Conservation (phyloP, 1,284 basidiomycete species). For the Apiotrichum gamsii region DNA sequence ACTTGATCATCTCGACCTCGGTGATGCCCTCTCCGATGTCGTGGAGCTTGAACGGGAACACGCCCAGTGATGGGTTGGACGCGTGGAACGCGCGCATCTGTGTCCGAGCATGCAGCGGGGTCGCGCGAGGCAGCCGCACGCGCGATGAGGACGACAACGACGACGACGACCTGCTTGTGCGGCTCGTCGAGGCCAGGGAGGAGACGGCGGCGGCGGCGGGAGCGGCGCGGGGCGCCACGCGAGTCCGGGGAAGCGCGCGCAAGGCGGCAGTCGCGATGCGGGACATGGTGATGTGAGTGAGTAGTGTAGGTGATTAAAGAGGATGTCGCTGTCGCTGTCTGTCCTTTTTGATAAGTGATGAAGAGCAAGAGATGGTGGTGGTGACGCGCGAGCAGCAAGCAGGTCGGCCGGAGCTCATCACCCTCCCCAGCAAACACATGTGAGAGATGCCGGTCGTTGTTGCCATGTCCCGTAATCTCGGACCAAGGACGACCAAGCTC, state of each 20-base stretch:
- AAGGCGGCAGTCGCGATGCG: neutral
- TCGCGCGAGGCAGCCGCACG: neutral
- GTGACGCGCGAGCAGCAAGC: no score
- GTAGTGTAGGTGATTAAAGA: no score
- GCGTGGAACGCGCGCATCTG: slow-evolving; percentile 14
- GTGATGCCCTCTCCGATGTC: slow-evolving; percentile 87
- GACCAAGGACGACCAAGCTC: no score
- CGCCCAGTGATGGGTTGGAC: slow-evolving; percentile 3
- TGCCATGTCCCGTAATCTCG: no score
- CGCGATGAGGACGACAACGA: slow-evolving; percentile 2
- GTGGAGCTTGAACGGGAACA: slow-evolving; percentile 68
- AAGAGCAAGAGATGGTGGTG: no score
- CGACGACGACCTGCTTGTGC: neutral
- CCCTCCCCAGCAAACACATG: no score
- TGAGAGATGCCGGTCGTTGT: no score
- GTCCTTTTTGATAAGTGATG: no score
- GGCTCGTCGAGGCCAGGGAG: neutral
- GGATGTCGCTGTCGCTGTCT: no score
- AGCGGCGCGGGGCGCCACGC: neutral
- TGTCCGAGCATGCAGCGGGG: no score
- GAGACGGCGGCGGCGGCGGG: neutral
- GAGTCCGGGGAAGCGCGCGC: neutral
- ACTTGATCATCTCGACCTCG: slow-evolving; percentile 82
- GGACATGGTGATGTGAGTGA: neutral
- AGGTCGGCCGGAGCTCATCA: no score